Base-by-base conservation (phyloP, 495 filamentous ascomycete genomes). In the Clohesyomyces aquaticus region DNA sequence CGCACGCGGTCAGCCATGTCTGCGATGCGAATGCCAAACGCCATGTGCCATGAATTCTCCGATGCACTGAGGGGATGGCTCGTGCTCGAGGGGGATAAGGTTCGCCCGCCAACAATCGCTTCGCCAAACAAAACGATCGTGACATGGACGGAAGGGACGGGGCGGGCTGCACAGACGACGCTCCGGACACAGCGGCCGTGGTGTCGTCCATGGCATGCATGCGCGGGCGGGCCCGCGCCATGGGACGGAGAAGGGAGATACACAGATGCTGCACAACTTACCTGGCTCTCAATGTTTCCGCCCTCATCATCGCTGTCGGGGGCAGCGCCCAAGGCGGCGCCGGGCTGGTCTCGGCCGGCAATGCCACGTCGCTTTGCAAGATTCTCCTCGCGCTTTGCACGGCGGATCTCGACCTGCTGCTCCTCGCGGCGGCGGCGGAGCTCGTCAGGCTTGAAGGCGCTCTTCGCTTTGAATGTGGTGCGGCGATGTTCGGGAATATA, bases 401-500 rank as follows among this genome's bases (percentile, higher is more conserved):
- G 96, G 64, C 95, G 85, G 72, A 99, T 98, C 83, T 99, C 95
- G 61, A 99, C 95, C 78, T 96, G 93, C 77, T 95, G 91, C 77
- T 99, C 95, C 74, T 99, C 95, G 76, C 95, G 95, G 76, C 95
- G 95, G 74, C 95, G 91, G 73, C 95, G 91, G 52, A 99, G 88
- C 80, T 99, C 95, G 77, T 99, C 95, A 68, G 92, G 92, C 83
- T 96, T 95, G 84, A 99, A 99, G 74, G 91, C 89, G 75, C 88
- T 90, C 82, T 94, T 95, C 62, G 95, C 95, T 87, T 99, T 99
- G 85, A 94, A 99, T 79, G 96, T 93, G 49, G 88, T 96, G 73
- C 95, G 94, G 74, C 95, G 91, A 84, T 99, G 95, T 80, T 98
- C 95, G 74, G 95, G 95, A 75, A 99, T 99, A 81, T 96, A 99